Evolutionary conservation across 306 rosid genomes (phyloP), one percentile per base, ranked within the genome.

Genomic region (Prunus davidiana): DNA sequence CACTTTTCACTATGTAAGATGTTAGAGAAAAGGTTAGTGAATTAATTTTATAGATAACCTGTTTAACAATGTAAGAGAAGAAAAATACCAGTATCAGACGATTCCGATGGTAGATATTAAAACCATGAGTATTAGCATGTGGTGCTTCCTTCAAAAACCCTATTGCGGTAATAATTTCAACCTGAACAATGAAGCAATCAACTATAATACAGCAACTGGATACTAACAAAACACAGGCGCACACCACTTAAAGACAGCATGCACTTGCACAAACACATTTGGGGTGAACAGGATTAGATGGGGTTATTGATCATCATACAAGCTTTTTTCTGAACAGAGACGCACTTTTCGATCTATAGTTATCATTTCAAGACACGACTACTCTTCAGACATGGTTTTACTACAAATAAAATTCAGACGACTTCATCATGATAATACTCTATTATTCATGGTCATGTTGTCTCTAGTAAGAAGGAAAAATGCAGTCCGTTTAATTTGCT

Each of bases 121-220:
- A 95, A 77, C 98, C 98, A 56, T 95, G 97, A 51, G 86, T 66
- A 74, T 51, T 76, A 67, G 91, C 81, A 2, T 18, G 79, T 8
- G 98, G 97, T 77, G 97, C 97, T 70, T 95, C 98, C 83, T 92
- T 95, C 64, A 90, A 81, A 88, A 89, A 95, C 65, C 98, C 98
- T 78, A 95, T 88, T 66, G 96, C 89, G 13, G 93, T 88, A 80
- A 89, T 76, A 70, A 82, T 63, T 78, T 75, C 22, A 75, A 73
- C 91, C 95, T 69, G 73, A 54, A 71, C 30, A 54, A 54, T 30
- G 7, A 54, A 71, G 9, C 41, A 69, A 70, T 52, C n/a, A 52
- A 20, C 28, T 24, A 51, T 49, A 22, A 34, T 14, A 75, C 20
- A 80, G 30, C 60, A 18, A 25, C 34, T 91, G 78, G 64, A 66